Percentiles rank a stretch among this genome's conserved stretches.
Conservation (phyloP, 1,284 basidiomycete species). For the Tilletia horrida region DNA sequence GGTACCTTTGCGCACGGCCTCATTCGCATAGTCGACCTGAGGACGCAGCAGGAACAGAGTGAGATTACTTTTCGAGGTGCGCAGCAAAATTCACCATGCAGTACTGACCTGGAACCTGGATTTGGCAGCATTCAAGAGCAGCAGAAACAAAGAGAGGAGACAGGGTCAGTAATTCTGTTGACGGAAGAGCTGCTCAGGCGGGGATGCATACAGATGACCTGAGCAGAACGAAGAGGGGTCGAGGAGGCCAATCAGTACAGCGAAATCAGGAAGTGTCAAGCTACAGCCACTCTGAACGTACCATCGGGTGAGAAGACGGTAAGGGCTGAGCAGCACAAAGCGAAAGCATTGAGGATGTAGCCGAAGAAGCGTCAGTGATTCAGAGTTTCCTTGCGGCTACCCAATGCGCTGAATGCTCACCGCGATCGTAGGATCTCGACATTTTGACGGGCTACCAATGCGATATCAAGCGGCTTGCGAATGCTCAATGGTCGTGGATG, state of each 20-base stretch:
- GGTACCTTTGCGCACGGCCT: conserved; percentile 94
- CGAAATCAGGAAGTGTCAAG: conserved; percentile 24
- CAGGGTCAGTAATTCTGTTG: no score
- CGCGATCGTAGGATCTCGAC: conserved; percentile 26
- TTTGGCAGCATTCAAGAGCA: neutral
- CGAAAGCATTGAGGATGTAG: neutral
- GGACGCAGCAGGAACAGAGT: conserved; percentile 19
- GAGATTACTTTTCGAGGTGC: conserved; percentile 6
- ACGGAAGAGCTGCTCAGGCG: neutral
- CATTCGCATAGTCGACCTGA: conserved; percentile 95
- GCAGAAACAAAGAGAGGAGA: neutral
- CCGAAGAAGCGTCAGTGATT: neutral
- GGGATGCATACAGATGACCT: conserved; percentile 28
- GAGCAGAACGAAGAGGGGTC: neutral
- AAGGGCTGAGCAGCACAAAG: conserved; percentile 61
- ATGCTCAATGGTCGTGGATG: no score
- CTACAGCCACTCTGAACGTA: conserved; percentile 20
- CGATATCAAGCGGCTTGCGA: no score
- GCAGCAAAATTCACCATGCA: neutral
- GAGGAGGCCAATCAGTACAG: neutral
- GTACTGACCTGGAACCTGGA: neutral
- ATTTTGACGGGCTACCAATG: conserved; percentile 12
- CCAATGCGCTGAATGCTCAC: neutral
- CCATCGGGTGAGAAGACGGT: conserved; percentile 94
- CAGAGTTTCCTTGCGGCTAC: neutral